Evolutionary conservation across 1,139 yeast genomes (phyloP).

Genomic region (Pichiaceae sp.): DNA sequence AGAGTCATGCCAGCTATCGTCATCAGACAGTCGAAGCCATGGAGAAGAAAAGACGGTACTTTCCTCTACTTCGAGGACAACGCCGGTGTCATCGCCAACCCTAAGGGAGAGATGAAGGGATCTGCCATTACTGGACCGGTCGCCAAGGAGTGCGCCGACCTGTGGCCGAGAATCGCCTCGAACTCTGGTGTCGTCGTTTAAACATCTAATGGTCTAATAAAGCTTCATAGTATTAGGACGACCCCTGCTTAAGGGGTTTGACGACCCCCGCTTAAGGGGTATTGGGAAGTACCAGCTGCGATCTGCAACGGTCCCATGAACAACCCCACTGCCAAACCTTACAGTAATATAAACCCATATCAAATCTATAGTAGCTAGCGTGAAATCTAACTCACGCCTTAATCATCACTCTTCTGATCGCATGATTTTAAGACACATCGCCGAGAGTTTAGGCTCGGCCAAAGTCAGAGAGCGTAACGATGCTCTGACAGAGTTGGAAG

Average conservation of each 20-base stretch:
- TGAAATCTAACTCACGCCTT: no score
- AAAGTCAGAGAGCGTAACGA: slow-evolving; percentile 48
- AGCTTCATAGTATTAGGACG: neutral
- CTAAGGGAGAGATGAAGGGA: slow-evolving; percentile 99
- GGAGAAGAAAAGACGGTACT: slow-evolving; percentile 99
- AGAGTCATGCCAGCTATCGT: slow-evolving; percentile 99
- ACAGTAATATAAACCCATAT: no score
- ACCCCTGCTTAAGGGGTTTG: no score
- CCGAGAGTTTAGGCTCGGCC: slow-evolving; percentile 25
- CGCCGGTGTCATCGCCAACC: slow-evolving; percentile 99
- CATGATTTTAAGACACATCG: neutral
- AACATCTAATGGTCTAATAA: slow-evolving; percentile 16
- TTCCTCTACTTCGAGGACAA: slow-evolving; percentile 99
- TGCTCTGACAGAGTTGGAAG: slow-evolving; percentile 36
- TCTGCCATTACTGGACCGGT: slow-evolving; percentile 99
- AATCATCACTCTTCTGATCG: no score
- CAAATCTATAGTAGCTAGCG: no score
- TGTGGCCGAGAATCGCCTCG: slow-evolving; percentile 99
- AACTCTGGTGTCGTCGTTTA: slow-evolving; percentile 99
- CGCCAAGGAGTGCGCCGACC: slow-evolving; percentile 99
- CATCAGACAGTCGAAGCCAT: slow-evolving; percentile 98
- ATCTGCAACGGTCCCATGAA: no score
- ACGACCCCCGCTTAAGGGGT: no score
- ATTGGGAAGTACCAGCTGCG: no score
- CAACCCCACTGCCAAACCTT: no score